Conservation (phyloP, 257 asterid genomes). For the Lithospermum erythrorhizon region DNA sequence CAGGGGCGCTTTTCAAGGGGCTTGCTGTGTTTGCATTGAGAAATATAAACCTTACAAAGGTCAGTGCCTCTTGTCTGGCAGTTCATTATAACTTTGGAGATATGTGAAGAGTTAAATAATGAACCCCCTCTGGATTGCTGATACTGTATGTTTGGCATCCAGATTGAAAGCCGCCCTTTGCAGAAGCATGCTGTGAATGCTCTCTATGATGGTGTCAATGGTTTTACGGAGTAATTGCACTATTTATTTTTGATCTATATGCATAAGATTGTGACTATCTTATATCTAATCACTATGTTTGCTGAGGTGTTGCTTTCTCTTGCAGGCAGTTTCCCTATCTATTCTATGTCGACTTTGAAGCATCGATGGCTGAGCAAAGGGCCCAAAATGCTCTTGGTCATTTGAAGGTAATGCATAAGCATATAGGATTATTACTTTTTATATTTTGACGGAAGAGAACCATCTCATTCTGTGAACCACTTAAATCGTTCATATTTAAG, state of each 20-base stretch:
- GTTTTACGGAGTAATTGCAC: constrained; percentile 53
- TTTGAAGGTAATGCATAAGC: constrained; percentile 43
- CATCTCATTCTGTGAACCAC: not conserved
- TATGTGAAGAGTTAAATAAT: not conserved
- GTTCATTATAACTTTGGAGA: not conserved
- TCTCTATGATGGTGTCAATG: constrained; percentile 43
- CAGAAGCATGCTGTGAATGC: constrained; percentile 67
- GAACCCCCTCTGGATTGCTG: not conserved
- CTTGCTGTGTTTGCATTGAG: constrained; percentile 97
- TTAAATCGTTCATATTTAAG: not conserved
- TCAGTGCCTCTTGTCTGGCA: constrained; percentile 15
- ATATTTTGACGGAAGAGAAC: not conserved
- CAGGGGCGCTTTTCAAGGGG: constrained; percentile 96
- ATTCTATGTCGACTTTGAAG: constrained; percentile 95
- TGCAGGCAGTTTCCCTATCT: constrained; percentile 88
- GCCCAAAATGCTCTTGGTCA: constrained; percentile 97
- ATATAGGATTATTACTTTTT: not conserved
- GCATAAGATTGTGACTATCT: not conserved
- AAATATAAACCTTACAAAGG: constrained; percentile 90
- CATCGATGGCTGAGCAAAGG: constrained; percentile 97
- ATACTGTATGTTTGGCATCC: constrained; percentile 6
- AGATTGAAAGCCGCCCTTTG: constrained; percentile 98
- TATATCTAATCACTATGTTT: not conserved
- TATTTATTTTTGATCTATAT: not conserved
- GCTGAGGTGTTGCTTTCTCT: constrained; percentile 5